Conservation (phyloP, 2,329 filamentous ascomycete genomes). For the Paecilomyces niveus region DNA sequence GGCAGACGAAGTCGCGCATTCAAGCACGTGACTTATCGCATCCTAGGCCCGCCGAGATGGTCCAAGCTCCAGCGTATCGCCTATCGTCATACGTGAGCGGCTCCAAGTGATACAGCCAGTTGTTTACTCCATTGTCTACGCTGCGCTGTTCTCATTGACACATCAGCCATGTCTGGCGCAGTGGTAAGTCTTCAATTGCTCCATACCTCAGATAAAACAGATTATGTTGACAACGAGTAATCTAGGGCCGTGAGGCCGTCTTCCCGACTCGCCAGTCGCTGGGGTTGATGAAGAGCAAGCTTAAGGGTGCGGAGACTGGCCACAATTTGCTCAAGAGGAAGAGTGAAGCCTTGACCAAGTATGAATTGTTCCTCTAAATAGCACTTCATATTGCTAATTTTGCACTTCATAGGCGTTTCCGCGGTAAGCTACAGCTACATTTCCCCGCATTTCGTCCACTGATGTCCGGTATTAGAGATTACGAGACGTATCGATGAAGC, state of each 20-base stretch:
- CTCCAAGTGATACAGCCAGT: not conserved
- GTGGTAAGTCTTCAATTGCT: slow-evolving; percentile 23
- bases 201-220: slow-evolving; percentile 7
- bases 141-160: slow-evolving; percentile 5
- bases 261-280: slow-evolving; percentile 97
- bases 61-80: slow-evolving; percentile 11
- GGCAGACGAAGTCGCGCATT: slow-evolving; percentile 19
- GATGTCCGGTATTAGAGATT: slow-evolving; percentile 59
- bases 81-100: slow-evolving; percentile 6
- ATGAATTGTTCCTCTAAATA: slow-evolving; percentile 23
- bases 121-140: not conserved
- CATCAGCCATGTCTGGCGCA: slow-evolving; percentile 35
- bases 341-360: slow-evolving; percentile 97
- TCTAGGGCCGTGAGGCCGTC: slow-evolving; percentile 85
- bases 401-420: slow-evolving; percentile 61
- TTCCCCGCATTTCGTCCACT: slow-evolving; percentile 18
- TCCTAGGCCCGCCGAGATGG: slow-evolving; percentile 10
- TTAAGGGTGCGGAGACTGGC: slow-evolving; percentile 86
- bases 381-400: slow-evolving; percentile 11
- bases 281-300: slow-evolving; percentile 94
- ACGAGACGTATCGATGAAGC: slow-evolving; percentile 96
- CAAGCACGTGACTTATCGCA: slow-evolving; percentile 19
- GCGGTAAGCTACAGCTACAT: slow-evolving; percentile 53
- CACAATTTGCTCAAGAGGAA: slow-evolving; percentile 96
- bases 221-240: slow-evolving; percentile 12